phyloP scores from a whole-genome alignment of 495 filamentous ascomycete genomes.

The Xylaria acuta region DNA sequence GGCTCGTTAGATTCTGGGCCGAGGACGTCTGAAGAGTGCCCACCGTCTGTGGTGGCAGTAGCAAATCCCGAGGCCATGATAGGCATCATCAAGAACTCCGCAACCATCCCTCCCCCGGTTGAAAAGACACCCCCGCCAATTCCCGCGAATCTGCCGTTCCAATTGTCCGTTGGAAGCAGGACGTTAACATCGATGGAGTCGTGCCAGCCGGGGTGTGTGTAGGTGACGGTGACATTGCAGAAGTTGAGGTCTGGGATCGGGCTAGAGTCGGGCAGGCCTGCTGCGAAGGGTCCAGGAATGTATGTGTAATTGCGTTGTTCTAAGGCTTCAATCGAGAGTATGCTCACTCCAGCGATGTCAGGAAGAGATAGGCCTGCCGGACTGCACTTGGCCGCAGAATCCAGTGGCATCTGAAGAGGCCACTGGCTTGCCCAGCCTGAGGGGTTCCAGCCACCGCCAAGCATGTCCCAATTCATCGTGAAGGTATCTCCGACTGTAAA shows the following conservation, averaged over 20 bases:
- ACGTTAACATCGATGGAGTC: constrained; percentile 46
- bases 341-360: constrained; percentile 8
- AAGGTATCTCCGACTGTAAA: not conserved
- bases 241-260: constrained; percentile 31
- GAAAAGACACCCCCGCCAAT: constrained; percentile 54
- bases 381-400: constrained; percentile 8
- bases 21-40: constrained; percentile 33
- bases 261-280: not conserved
- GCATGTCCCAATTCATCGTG: constrained; percentile 13
- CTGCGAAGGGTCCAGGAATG: constrained; percentile 8
- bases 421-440: constrained; percentile 15
- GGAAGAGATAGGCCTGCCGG: constrained; percentile 10
- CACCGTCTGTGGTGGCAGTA: constrained; percentile 50
- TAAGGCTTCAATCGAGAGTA: constrained; percentile 11
- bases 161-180: constrained; percentile 47
- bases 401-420: constrained; percentile 5
- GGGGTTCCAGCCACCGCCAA: constrained; percentile 15
- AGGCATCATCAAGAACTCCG: constrained; percentile 33
- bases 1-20: constrained; percentile 4
- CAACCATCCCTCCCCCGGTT: constrained; percentile 35
- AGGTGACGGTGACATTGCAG: constrained; percentile 53
- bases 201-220: constrained; percentile 51
- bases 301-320: constrained; percentile 21
- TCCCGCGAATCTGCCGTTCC: constrained; percentile 52
- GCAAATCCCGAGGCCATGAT: constrained; percentile 48